phyloP scores from a whole-genome alignment of 352 stramenopile genomes.

The Pythium plurisporium region DNA sequence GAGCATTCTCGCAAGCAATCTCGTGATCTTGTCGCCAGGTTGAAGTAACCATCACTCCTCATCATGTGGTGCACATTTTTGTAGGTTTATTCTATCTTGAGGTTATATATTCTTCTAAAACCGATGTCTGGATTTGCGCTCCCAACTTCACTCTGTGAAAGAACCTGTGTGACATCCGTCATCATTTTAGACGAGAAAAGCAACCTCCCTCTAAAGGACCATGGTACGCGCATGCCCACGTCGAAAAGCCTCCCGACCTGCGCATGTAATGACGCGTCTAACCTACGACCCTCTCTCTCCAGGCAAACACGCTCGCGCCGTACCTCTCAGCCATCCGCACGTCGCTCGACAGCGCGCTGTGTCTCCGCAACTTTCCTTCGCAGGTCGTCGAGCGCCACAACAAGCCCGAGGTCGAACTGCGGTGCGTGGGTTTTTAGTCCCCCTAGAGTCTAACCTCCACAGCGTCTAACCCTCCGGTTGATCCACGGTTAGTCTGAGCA shows the following conservation, averaged over 20 bases:
- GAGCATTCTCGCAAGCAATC: too few relatives aligned
- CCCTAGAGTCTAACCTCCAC: too few relatives aligned
- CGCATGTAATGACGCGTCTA: background rate
- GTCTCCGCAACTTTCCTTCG: slow-evolving; percentile 95
- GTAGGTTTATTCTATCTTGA: background rate
- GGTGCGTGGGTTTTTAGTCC: slow-evolving; percentile 53
- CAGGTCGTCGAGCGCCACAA: slow-evolving; percentile 95
- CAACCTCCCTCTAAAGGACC: too few relatives aligned
- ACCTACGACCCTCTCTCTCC: background rate
- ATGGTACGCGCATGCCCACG: too few relatives aligned
- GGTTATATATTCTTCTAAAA: background rate
- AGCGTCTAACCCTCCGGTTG: background rate
- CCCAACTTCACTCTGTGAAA: slow-evolving; percentile 3
- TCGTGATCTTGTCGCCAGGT: too few relatives aligned
- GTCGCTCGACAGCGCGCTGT: slow-evolving; percentile 90
- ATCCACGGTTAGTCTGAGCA: slow-evolving; percentile 60
- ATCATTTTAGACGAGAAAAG: background rate
- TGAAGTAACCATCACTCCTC: too few relatives aligned
- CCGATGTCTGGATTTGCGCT: too few relatives aligned
- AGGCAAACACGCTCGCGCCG: slow-evolving; percentile 84
- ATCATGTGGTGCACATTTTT: too few relatives aligned
- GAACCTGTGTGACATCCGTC: background rate
- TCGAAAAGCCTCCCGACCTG: too few relatives aligned
- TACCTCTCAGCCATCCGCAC: slow-evolving; percentile 92
- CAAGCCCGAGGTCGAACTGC: slow-evolving; percentile 94